Conservation (phyloP, 179 eudicot genomes). For the Nepenthes alata region DNA sequence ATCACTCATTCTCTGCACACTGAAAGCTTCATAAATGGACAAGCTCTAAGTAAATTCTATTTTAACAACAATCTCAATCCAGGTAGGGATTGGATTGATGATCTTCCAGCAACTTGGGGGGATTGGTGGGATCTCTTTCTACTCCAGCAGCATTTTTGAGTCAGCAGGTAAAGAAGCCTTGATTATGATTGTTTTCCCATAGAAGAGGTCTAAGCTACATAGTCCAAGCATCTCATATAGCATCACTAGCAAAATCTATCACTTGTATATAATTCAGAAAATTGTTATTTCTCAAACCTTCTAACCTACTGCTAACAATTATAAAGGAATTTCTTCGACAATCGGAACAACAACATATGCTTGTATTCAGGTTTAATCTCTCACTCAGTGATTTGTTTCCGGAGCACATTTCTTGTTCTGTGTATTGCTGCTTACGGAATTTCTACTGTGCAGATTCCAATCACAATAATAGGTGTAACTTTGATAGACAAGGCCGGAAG, state of each 20-base stretch:
- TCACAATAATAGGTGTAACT: constrained; percentile 24
- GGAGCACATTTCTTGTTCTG: not conserved
- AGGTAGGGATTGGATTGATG: constrained; percentile 42
- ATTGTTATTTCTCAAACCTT: not conserved
- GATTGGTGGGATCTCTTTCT: constrained; percentile 32
- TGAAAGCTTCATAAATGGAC: too few relatives aligned
- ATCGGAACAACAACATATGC: constrained; percentile 29
- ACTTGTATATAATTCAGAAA: not conserved
- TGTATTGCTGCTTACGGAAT: not conserved
- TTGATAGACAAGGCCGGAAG: constrained; percentile 36
- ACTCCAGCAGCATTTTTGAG: constrained; percentile 34
- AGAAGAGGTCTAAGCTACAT: not conserved
- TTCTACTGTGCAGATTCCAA: constrained; percentile 17
- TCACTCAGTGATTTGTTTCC: not conserved
- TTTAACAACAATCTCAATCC: not conserved
- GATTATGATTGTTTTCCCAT: not conserved
- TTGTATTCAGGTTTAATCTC: constrained; percentile 22
- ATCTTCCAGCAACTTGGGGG: constrained; percentile 39
- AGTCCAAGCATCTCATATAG: not conserved
- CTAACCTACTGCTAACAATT: not conserved
- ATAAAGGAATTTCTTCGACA: constrained; percentile 25
- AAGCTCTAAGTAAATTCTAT: too few relatives aligned
- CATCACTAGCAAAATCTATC: not conserved
- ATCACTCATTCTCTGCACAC: too few relatives aligned
- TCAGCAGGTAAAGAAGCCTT: constrained; percentile 19